Conservation (phyloP, 257 asterid genomes). For the Solanum clarkiae region DNA sequence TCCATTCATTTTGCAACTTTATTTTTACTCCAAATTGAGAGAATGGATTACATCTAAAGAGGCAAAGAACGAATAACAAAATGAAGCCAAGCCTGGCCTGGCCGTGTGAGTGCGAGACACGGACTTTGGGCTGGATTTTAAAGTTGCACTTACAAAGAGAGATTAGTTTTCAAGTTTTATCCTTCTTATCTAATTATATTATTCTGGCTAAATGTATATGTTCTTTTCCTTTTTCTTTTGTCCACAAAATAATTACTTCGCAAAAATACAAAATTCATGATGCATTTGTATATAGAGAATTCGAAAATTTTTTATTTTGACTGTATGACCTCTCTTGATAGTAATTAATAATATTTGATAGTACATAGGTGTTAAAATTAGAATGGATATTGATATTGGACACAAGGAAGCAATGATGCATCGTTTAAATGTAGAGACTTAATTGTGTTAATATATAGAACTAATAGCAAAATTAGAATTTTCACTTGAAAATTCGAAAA, state of each 20-base stretch:
- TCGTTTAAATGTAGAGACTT: too few relatives aligned
- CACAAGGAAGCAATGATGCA: too few relatives aligned
- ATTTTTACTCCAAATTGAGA: neutral
- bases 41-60: neutral
- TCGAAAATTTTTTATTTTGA: too few relatives aligned
- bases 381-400: too few relatives aligned
- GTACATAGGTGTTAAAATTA: too few relatives aligned
- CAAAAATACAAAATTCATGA: neutral
- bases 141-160: neutral
- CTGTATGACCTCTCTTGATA: too few relatives aligned
- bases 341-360: too few relatives aligned
- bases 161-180: neutral
- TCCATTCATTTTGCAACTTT: neutral
- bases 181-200: neutral
- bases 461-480: too few relatives aligned
- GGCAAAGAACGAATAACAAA: too few relatives aligned
- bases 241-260: neutral
- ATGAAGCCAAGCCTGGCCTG: too few relatives aligned
- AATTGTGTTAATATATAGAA: too few relatives aligned
- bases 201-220: neutral
- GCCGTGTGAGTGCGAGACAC: neutral
- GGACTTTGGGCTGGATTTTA: neutral
- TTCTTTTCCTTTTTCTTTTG: neutral
- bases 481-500: too few relatives aligned
- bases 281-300: neutral